Percentiles rank a stretch among this genome's conserved stretches.
phyloP scores from a whole-genome alignment of 176 grass and related monocot genomes.

The Carex pumila region DNA sequence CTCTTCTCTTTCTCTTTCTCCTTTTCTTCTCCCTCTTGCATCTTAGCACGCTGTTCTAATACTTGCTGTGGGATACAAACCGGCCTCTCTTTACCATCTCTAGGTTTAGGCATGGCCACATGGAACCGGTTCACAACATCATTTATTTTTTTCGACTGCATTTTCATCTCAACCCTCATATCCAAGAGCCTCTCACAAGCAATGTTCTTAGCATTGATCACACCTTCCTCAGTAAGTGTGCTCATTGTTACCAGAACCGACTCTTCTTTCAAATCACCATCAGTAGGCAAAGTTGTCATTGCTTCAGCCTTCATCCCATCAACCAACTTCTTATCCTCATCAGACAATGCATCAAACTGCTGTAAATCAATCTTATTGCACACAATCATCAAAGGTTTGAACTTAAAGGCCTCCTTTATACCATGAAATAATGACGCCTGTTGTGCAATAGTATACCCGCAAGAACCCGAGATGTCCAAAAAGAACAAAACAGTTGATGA shows the following conservation, averaged over 20 bases:
- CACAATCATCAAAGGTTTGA: constrained; percentile 39
- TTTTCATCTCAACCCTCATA: constrained; percentile 43
- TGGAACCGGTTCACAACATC: constrained; percentile 44
- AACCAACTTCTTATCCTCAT: constrained; percentile 38
- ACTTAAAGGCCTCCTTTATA: constrained; percentile 35
- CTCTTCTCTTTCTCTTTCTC: constrained; percentile 22
- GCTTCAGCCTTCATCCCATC: constrained; percentile 48
- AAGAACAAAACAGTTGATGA: constrained; percentile 44
- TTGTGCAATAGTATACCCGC: constrained; percentile 42
- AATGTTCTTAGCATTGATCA: constrained; percentile 41
- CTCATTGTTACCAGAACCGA: constrained; percentile 34
- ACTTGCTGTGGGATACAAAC: constrained; percentile 38
- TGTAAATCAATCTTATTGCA: constrained; percentile 52
- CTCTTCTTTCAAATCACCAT: constrained; percentile 26
- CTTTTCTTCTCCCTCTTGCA: constrained; percentile 17
- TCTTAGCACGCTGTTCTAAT: constrained; percentile 30
- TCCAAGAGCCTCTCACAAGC: constrained; percentile 48
- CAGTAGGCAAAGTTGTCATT: constrained; percentile 19
- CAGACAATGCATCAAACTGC: constrained; percentile 31
- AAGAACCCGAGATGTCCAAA: constrained; percentile 40
- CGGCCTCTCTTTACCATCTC: constrained; percentile 44
- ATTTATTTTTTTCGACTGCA: constrained; percentile 52
- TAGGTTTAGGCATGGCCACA: constrained; percentile 46
- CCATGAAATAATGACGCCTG: constrained; percentile 41
- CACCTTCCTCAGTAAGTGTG: constrained; percentile 47